These are phyloP conservation scores for Poteriospumella lacustris DNA, from an alignment of 108 stramenopile species.

Conservation along the genomic window DNA sequence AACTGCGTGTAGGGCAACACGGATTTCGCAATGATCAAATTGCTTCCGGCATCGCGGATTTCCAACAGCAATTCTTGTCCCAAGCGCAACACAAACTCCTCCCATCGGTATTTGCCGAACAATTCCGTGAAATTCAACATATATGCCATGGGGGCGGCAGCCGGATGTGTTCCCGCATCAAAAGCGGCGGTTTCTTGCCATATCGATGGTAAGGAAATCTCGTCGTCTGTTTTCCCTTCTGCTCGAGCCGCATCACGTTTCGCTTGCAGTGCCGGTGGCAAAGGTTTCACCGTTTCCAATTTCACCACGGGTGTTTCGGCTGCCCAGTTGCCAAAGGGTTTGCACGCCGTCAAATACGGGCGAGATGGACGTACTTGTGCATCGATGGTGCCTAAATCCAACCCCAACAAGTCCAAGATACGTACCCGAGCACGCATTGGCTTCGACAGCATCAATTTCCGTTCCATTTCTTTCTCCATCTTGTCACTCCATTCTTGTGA, in stretches of 20 bases:
- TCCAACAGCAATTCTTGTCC: not conserved
- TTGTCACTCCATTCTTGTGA: too few relatives aligned
- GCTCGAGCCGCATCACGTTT: too few relatives aligned
- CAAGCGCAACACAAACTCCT: not conserved
- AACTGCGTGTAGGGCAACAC: not conserved
- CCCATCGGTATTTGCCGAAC: not conserved
- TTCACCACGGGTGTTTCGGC: slow-evolving; percentile 15
- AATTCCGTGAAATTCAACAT: too few relatives aligned
- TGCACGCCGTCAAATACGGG: not conserved
- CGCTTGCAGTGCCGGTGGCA: too few relatives aligned
- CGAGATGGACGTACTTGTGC: not conserved
- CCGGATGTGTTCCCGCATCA: too few relatives aligned
- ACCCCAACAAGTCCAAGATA: not conserved
- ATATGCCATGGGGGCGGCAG: too few relatives aligned
- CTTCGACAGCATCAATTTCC: too few relatives aligned
- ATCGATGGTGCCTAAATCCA: not conserved
- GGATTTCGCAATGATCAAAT: not conserved
- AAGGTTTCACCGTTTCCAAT: too few relatives aligned
- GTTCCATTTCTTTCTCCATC: too few relatives aligned
- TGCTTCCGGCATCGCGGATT: not conserved
- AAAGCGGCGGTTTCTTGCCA: too few relatives aligned
- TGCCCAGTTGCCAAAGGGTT: slow-evolving; percentile 3
- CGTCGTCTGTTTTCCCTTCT: too few relatives aligned
- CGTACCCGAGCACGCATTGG: not conserved
- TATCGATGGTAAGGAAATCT: too few relatives aligned